A percentile compares a stretch with the other conserved stretches of the same genome.
These are phyloP conservation scores for Dicorynia guianensis DNA, from an alignment of 306 rosid species.

Conservation along the genomic window DNA sequence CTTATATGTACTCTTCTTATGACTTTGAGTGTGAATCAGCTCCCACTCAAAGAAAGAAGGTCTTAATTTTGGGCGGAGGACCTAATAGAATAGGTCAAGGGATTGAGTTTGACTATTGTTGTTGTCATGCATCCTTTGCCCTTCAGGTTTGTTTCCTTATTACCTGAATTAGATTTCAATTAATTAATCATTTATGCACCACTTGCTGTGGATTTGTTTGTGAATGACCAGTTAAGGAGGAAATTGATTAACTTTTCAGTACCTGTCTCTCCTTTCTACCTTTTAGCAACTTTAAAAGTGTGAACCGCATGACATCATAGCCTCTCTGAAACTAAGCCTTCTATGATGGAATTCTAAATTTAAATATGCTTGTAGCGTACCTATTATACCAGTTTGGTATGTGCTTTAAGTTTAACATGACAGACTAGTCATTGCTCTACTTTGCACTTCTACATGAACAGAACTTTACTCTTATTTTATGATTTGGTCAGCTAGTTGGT, in stretches of 20 bases:
- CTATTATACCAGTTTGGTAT: constrained; percentile 21
- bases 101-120: constrained; percentile 98
- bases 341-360: constrained; percentile 3
- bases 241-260: neutral
- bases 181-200: constrained; percentile 28
- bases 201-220: constrained; percentile 15
- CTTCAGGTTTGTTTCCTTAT: constrained; percentile 68
- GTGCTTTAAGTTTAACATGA: neutral
- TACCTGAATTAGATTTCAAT: constrained; percentile 23
- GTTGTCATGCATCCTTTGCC: constrained; percentile 94
- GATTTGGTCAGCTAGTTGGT: neutral
- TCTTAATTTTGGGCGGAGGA: constrained; percentile 94
- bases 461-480: neutral
- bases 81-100: constrained; percentile 99
- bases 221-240: neutral
- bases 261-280: neutral
- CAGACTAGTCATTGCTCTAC: neutral
- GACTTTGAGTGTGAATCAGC: constrained; percentile 96
- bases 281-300: neutral
- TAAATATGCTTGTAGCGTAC: constrained; percentile 7
- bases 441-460: neutral
- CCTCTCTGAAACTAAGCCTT: constrained; percentile 19
- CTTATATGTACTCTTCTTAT: constrained; percentile 98
- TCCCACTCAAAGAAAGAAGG: constrained; percentile 85
- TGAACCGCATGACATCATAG: neutral